These are phyloP conservation scores for Clonostachys byssicola DNA, from an alignment of 2,329 filamentous ascomycete genomes.

Conservation along the genomic window DNA sequence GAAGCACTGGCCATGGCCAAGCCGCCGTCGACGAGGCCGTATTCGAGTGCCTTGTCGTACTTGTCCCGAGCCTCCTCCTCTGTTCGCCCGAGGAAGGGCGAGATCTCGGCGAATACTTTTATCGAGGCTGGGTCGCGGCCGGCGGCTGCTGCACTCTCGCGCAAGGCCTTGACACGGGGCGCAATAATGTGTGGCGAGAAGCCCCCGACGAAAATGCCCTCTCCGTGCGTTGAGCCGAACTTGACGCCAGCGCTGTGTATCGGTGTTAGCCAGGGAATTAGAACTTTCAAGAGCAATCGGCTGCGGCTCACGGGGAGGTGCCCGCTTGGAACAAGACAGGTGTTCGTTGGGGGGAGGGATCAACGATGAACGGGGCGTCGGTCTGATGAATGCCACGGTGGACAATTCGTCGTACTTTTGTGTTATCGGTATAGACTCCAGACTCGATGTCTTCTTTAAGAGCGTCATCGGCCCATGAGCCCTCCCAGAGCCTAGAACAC, in stretches of 20 bases:
- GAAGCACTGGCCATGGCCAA: conserved; percentile 52
- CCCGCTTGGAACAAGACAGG: conserved; percentile 57
- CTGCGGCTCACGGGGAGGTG: no score
- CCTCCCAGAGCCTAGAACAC: no score
- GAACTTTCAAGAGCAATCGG: no score
- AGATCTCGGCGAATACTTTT: conserved; percentile 40
- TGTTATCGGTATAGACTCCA: conserved; percentile 54
- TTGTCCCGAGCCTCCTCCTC: conserved; percentile 50
- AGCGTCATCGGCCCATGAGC: conserved; percentile 53
- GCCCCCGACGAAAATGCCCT: conserved; percentile 55
- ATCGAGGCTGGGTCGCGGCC: conserved; percentile 52
- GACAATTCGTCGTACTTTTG: conserved; percentile 55
- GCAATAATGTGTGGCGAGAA: conserved; percentile 39
- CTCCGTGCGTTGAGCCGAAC: conserved; percentile 54
- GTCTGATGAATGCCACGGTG: conserved; percentile 52
- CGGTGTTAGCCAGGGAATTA: no score
- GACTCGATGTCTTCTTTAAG: conserved; percentile 45
- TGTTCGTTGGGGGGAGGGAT: conserved; percentile 52
- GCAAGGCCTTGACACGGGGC: conserved; percentile 44
- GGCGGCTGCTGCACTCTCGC: conserved; percentile 36
- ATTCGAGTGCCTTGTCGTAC: conserved; percentile 41
- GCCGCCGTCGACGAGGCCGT: conserved; percentile 48
- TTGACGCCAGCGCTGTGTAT: conserved; percentile 49
- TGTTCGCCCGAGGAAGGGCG: conserved; percentile 44
- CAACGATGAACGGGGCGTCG: conserved; percentile 39